Base-by-base conservation (phyloP, 805 yeast species). In the Ogataea nonfermentans region DNA sequence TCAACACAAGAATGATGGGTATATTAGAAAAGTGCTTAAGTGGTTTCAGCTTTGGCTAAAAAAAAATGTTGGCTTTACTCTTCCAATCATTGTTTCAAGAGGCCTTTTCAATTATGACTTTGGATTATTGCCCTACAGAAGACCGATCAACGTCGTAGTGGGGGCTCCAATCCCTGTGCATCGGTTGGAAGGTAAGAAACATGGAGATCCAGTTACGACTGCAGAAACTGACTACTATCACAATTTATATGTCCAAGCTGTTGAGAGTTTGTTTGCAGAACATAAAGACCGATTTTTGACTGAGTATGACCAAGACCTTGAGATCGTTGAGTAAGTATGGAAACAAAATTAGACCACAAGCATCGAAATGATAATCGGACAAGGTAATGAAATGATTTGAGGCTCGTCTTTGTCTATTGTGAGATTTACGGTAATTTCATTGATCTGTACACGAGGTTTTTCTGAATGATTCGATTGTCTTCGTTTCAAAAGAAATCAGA, bases 21-120 rank as follows among this genome's bases (percentile, higher is more conserved):
- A 72, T 24, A 20, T 24, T 53, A 74, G 29, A 25, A 54, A 36
- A 13, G 52, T 59, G 58, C 73, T 73, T 17, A 73, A 78, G 52
- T 65, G 67, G 40, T 58, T 84, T 37, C 98, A 91, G 60, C 61
- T 73, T 24, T 77, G 87, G 79, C 58, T 91, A 55, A 91, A 93
- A 53, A 67, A 67, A 20, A 70, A 65, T 25, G 72, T 80, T 37
- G 93, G 91, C 1, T 91, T 91, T 62, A 90, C 99, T 0, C 55
- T 93, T 4, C 99, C 99, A 1, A 76, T 93, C 34, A 84, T 93
- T 65, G 82, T 86, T 57, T 96, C 96, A 1, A 70, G 98, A 31
- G 97, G 98, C 0, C 70, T 93, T 1, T 90, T 91, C 64, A 87
- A 91, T 54, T 86, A 90, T 53, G 96, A 89, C 57, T 86, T 84